These are phyloP conservation scores for Pouteria glomerata DNA, from an alignment of 148 eudicot genomes.

Conservation along the genomic window DNA sequence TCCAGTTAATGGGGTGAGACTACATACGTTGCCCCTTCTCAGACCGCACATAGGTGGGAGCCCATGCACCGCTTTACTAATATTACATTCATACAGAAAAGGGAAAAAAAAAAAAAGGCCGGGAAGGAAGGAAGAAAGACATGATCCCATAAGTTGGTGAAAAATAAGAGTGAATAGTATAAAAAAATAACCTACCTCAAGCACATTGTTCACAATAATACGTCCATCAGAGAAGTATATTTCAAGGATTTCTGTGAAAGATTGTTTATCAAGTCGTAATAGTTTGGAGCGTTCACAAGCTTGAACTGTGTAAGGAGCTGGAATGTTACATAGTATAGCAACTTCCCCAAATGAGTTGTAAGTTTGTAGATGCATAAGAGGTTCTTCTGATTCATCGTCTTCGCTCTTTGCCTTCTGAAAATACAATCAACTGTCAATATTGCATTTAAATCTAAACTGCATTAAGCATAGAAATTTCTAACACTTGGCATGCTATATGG, in stretches of 20 bases:
- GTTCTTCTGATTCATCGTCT: constrained; percentile 14
- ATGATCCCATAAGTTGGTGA: not conserved
- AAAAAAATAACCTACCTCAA: constrained; percentile 3
- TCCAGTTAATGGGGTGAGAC: too few species aligned
- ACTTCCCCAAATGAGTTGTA: constrained; percentile 26
- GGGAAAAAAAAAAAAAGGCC: not conserved
- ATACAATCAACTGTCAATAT: not conserved
- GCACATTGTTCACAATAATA: constrained; percentile 17
- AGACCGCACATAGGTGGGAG: not conserved
- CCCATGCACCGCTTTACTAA: not conserved
- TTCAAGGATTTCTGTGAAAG: constrained; percentile 19
- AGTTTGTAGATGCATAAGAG: constrained; percentile 1
- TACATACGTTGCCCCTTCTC: too few species aligned
- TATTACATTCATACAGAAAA: not conserved
- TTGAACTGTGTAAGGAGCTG: constrained; percentile 23
- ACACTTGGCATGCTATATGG: not conserved
- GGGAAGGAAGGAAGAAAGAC: not conserved
- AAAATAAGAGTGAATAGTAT: not conserved
- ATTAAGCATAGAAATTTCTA: not conserved
- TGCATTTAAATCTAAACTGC: not conserved
- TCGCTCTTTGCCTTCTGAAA: constrained; percentile 23
- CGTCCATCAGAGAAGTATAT: constrained; percentile 31
- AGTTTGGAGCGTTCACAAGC: constrained; percentile 23
- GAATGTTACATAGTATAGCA: constrained; percentile 28
- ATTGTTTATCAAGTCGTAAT: constrained; percentile 28